Evolutionary conservation across 306 rosid species (phyloP), one percentile per base, ranked within the genome.

Genomic region (Pyrus communis): DNA sequence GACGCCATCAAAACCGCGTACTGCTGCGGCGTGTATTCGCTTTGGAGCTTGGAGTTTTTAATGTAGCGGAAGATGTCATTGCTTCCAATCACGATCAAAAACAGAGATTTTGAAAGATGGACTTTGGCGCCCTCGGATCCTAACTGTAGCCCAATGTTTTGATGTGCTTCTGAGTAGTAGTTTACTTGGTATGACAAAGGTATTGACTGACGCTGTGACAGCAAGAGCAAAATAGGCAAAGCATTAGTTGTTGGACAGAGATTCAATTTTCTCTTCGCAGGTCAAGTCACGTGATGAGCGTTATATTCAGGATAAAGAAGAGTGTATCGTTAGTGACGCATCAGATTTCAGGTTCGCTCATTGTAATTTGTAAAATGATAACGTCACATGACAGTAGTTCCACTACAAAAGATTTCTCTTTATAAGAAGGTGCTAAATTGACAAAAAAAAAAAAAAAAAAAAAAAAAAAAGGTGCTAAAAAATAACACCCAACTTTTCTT

Each of bases 41-140:
- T 74, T 22, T 71, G 86, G 52, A 79, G 82, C 38, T 73, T 62
- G 75, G 82, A 30, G 25, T 90, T 86, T 30, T 27, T 77, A 5
- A 79, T 84, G 85, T 91, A 91, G 21, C 81, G 88, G 33, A 90
- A 84, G 19, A 94, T 67, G 76, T 91, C 97, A 9, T 94, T 94
- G 86, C 98, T 85, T 59, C 97, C 98, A 14, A 94, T 94, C 23
- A 86, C 87, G n/a, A 88, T 55, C 19, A 71, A 23, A 23, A 87
- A 84, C 13, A 94, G 82, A 64, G 97, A 94, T 57, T 84, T 86
- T 27, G 96, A 85, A 11, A 92, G 77, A 58, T 77, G 91, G 2
- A 42, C 60, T 15, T 81, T 80, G 45, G 93, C 85, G 7, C 58
- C 77, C 7, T 68, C 4, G 49, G 63, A 31, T 79, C 83, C 95